Base-by-base conservation (phyloP, 2,329 filamentous ascomycete genomes). In the Ophiostoma novo-ulmi region DNA sequence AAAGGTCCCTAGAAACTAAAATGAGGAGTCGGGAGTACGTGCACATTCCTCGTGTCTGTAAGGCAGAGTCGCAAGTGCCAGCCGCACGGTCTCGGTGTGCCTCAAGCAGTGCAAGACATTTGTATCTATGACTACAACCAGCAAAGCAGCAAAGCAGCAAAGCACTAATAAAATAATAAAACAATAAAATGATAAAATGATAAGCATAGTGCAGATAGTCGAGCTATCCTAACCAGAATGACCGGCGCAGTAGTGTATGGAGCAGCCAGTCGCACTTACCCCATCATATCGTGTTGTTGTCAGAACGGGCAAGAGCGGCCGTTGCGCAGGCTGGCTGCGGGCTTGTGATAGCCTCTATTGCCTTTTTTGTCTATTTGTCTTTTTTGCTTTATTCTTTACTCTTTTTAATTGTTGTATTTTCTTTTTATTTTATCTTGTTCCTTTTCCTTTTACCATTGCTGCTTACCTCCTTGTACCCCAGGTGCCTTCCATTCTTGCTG, bases 271-370 rank as follows among this genome's bases (percentile, higher is more conserved):
- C 61, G 61, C 61, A 64, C 31, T 22, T 64, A 31, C 61, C 61
- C 61, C 61, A 64, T 64, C 61, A 64, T 38, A 36, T 64, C 61
- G 61, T 64, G 61, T 64, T 38, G 61, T 38, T n/a, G 61, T 64
- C 35, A 20, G 61, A 64, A 64, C 31, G 35, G 61, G 61, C 61
- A 64, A n/a, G 61, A 36, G 17, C 17, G 55, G 35, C 61, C 61
- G 61, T 20, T 38, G 61, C 52, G 20, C 52, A 58, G 20, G n/a
- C 5, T 6, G 52, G 20, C 20, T 4, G 39, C 61, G 11, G 36
- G 61, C 61, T 38, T 36, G 61, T 64, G 35, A 36, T 38, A 20
- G 61, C 35, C 61, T 22, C 22, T 58, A 10, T 14, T 26, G 31
- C 31, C 31, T 8, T 58, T 13, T 8, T 26, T 58, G 13, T 55